phyloP scores from a whole-genome alignment of 2,329 filamentous ascomycete species.

The Aspergillus sp. region DNA sequence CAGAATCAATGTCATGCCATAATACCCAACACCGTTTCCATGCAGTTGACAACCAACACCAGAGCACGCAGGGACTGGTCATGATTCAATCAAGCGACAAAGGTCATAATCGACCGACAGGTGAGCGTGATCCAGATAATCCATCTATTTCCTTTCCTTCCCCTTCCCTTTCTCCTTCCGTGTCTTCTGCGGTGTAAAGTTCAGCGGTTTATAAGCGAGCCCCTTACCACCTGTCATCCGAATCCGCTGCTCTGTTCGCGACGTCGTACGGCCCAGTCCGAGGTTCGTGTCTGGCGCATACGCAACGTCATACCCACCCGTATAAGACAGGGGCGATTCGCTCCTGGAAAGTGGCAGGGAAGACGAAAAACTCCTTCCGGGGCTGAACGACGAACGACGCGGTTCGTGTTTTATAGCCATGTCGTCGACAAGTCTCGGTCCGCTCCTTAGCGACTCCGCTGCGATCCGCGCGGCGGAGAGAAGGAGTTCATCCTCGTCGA shows the following conservation, averaged over 20 bases:
- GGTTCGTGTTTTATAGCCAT: constrained; percentile 14
- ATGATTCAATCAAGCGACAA: background rate
- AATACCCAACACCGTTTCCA: background rate
- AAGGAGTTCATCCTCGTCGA: constrained; percentile 35
- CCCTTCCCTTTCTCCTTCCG: constrained; percentile 7
- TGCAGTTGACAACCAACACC: background rate
- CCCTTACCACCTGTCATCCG: constrained; percentile 35
- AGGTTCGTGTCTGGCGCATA: constrained; percentile 30
- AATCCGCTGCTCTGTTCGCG: constrained; percentile 36
- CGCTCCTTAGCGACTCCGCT: constrained; percentile 29
- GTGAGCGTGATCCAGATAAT: background rate
- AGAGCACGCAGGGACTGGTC: background rate
- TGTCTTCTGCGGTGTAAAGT: constrained; percentile 17
- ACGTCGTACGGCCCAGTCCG: constrained; percentile 31
- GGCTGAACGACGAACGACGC: constrained; percentile 17
- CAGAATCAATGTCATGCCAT: too few species aligned
- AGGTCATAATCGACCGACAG: too few species aligned
- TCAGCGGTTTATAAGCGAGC: constrained; percentile 32
- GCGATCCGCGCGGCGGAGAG: constrained; percentile 33
- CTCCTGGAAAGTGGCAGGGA: constrained; percentile 16
- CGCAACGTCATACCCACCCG: constrained; percentile 34
- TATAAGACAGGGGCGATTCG: constrained; percentile 20
- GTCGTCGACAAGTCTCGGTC: constrained; percentile 23
- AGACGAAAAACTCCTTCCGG: constrained; percentile 17
- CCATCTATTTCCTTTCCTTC: too few species aligned